Evolutionary conservation across 1,284 basidiomycete genomes (phyloP).

Genomic region (Microbotryum saponariae): DNA sequence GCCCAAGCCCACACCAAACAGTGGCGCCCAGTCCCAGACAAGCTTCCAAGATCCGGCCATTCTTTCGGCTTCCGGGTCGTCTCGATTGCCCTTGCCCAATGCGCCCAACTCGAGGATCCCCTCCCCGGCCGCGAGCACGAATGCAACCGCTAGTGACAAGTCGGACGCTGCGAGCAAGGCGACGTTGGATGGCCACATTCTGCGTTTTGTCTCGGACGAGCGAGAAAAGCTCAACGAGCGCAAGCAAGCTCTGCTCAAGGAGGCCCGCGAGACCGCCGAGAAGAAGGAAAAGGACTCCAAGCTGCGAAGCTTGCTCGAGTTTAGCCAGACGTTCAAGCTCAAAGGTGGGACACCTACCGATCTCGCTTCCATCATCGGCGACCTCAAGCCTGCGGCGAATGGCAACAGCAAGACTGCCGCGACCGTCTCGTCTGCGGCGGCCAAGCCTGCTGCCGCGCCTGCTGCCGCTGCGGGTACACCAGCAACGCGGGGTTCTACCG

Average conservation of each 20-base stretch:
- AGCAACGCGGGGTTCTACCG: too few relatives aligned
- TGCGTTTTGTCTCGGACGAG: constrained; percentile 81
- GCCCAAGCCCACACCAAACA: constrained; percentile 11
- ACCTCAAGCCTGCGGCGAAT: constrained; percentile 6
- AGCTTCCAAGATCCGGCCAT: constrained; percentile 35
- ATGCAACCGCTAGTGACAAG: constrained; percentile 3
- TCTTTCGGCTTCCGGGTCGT: constrained; percentile 33
- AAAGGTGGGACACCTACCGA: constrained; percentile 23
- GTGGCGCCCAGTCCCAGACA: too few relatives aligned
- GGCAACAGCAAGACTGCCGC: constrained; percentile 10
- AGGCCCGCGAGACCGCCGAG: constrained; percentile 54
- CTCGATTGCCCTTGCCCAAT: neutral
- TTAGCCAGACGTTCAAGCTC: constrained; percentile 88
- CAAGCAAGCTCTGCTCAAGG: constrained; percentile 47
- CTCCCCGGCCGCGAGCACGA: constrained; percentile 14
- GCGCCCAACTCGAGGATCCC: constrained; percentile 40
- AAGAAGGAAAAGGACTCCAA: constrained; percentile 91
- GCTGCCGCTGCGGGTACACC: neutral
- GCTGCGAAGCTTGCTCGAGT: constrained; percentile 83
- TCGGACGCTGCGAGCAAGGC: constrained; percentile 25
- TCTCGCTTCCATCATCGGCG: constrained; percentile 8
- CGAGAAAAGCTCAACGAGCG: constrained; percentile 80
- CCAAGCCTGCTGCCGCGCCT: neutral
- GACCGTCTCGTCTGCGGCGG: neutral
- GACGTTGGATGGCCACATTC: constrained; percentile 49